Conservation (phyloP, 352 stramenopile species). For the Globisporangium paddicum region DNA sequence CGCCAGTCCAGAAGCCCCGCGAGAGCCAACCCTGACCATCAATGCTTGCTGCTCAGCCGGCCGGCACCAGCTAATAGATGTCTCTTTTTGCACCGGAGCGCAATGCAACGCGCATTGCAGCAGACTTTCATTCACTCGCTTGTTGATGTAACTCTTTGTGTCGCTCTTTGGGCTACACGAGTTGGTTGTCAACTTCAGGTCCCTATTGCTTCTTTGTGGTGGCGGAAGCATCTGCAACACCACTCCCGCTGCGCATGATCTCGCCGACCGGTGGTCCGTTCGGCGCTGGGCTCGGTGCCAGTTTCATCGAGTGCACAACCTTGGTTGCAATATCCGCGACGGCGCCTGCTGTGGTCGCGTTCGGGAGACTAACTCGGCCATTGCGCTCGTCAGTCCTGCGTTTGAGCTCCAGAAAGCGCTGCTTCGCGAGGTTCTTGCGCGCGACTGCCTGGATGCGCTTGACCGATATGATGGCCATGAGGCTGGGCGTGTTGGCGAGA, state of each 20-base stretch:
- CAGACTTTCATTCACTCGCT: not conserved
- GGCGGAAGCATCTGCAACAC: not conserved
- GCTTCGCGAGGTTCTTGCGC: constrained; percentile 19
- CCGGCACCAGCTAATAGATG: not conserved
- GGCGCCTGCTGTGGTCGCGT: not conserved
- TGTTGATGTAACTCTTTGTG: not conserved
- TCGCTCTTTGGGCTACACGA: not conserved
- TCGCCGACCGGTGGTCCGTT: not conserved
- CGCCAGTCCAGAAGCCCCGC: constrained; percentile 1
- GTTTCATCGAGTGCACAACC: constrained; percentile 17
- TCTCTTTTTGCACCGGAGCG: not conserved
- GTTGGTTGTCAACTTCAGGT: not conserved
- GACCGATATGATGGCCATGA: constrained; percentile 25
- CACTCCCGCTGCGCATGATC: not conserved
- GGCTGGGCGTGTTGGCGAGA: constrained; percentile 15
- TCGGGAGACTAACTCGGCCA: not conserved
- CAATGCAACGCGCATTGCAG: not conserved
- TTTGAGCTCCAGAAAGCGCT: constrained; percentile 22
- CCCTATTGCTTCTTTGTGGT: not conserved
- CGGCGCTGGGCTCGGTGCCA: constrained; percentile 2
- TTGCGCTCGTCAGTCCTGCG: not conserved
- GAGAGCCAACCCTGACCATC: not conserved
- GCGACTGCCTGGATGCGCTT: constrained; percentile 34
- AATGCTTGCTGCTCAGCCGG: not conserved
- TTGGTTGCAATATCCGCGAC: constrained; percentile 5